Percentiles rank a stretch among this genome's conserved stretches.
Evolutionary conservation across 2,329 filamentous ascomycete species (phyloP).

Genomic region (Talaromyces piceae): DNA sequence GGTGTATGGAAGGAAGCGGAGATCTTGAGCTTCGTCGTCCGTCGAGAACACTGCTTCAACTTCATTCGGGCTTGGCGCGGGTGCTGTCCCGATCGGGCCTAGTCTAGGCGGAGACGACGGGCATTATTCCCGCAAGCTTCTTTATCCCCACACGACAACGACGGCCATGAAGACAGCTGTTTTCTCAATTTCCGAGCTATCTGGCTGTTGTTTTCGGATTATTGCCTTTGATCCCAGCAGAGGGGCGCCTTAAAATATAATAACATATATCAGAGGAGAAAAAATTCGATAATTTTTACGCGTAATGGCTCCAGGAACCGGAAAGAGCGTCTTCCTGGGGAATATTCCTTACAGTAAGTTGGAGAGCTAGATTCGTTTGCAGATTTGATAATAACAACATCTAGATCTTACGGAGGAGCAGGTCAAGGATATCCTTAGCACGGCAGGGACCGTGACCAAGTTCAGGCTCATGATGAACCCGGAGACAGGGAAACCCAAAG

Average conservation of each 20-base stretch:
- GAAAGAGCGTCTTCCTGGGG: conserved; percentile 42
- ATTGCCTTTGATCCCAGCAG: not conserved
- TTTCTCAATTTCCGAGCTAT: not conserved
- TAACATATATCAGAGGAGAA: not conserved
- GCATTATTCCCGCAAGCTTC: conserved; percentile 7
- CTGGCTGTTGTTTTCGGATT: not conserved
- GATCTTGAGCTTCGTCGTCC: conserved; percentile 13
- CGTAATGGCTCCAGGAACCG: conserved; percentile 38
- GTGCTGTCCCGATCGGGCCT: conserved; percentile 4
- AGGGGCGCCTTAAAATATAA: not conserved
- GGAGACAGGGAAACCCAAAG: conserved; percentile 88
- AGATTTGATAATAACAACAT: conserved; percentile 14
- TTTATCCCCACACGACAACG: conserved; percentile 4
- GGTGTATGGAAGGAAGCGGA: conserved; percentile 15
- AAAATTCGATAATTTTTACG: not conserved
- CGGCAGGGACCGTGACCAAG: conserved; percentile 80
- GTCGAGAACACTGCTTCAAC: conserved; percentile 7
- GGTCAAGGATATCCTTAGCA: conserved; percentile 87
- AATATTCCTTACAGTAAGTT: conserved; percentile 65
- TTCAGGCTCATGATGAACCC: conserved; percentile 94
- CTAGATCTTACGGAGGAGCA: conserved; percentile 90
- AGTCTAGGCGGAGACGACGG: conserved; percentile 6
- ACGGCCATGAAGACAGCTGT: not conserved
- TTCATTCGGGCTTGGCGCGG: conserved; percentile 17
- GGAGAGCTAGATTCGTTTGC: conserved; percentile 61